Base-by-base conservation (phyloP, 225 moss, liverwort and hornwort genomes). In the Rhytidiadelphus loreus region DNA sequence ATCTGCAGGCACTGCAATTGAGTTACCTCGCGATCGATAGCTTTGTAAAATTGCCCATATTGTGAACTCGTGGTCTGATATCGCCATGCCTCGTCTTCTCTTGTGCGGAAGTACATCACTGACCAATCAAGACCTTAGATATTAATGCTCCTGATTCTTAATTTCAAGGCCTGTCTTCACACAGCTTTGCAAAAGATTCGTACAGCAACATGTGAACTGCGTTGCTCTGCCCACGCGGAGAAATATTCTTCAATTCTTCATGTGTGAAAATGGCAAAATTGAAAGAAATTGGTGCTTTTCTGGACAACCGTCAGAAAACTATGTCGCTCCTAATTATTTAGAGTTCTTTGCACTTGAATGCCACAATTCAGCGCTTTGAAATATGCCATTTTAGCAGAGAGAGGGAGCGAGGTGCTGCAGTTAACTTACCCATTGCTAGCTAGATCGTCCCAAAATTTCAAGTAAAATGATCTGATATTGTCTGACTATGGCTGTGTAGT, bases 11-110 rank as follows among this genome's bases (percentile, higher is more conserved):
- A 14, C 26, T 71, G 73, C 24, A 44, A 18, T 46, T n/a, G 62
- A 43, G 10, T 61, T 85, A 92, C 91, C 94, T 92, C 91, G 12
- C 86, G 68, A 33, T 82, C 73, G 25, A 90, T 83, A 18, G 90
- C 71, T 79, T 90, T 71, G 85, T 96, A 93, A 46, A 95, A 97
- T 56, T 92, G 95, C 73, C 95, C 95, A 81, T 97, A 95, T 25
- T 95, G 94, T 24, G 85, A 89, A 83, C 93, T 96, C 25, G 96
- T 93, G 60, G 97, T 97, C 82, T 95, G 95, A 92, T 91, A 96
- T 83, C 94, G 91, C 95, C 96, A 95, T 25, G 82, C 65, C n/a
- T 93, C 90, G 48, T 95, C 94, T 74, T 84, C 92, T 81, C 83
- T 88, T 37, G 93, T 88, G 35, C 69, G 94, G 71, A 93, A 96